These are phyloP conservation scores for Sclerotinia minor DNA, from an alignment of 2,329 filamentous ascomycete species.

Conservation along the genomic window DNA sequence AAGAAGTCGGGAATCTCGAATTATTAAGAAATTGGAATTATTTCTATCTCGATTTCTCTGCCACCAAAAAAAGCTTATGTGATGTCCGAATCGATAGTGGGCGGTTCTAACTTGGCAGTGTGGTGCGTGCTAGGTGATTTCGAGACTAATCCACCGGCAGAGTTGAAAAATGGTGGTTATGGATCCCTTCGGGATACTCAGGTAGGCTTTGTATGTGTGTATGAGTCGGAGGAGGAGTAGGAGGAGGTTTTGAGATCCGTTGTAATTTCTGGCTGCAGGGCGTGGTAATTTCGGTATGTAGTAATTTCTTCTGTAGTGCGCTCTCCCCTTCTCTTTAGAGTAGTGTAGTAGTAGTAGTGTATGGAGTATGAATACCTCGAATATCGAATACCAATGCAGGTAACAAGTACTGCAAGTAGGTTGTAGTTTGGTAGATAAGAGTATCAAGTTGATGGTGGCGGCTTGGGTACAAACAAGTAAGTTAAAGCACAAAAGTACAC, in stretches of 20 bases:
- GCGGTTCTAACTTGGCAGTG: neutral
- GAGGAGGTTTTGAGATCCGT: no score
- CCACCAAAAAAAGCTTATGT: slow-evolving; percentile 12
- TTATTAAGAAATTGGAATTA: neutral
- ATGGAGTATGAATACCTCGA: no score
- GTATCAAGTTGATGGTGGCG: neutral
- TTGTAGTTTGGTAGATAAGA: no score
- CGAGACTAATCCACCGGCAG: neutral
- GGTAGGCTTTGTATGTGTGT: neutral
- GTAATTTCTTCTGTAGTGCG: no score
- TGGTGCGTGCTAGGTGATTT: neutral
- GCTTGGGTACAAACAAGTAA: neutral
- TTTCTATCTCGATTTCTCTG: neutral
- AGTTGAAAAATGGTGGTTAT: neutral
- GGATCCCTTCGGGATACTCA: neutral
- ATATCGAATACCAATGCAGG: no score
- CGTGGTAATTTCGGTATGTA: no score
- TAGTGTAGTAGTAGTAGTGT: no score
- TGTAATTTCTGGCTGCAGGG: no score
- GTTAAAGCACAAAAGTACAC: neutral
- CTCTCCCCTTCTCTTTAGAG: no score
- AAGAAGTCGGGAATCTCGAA: neutral
- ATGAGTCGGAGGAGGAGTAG: no score
- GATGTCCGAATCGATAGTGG: slow-evolving; percentile 1
- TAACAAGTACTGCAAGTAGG: no score